Evolutionary conservation across 2,329 filamentous ascomycete species (phyloP).

Genomic region (Penicillium verrucosum): DNA sequence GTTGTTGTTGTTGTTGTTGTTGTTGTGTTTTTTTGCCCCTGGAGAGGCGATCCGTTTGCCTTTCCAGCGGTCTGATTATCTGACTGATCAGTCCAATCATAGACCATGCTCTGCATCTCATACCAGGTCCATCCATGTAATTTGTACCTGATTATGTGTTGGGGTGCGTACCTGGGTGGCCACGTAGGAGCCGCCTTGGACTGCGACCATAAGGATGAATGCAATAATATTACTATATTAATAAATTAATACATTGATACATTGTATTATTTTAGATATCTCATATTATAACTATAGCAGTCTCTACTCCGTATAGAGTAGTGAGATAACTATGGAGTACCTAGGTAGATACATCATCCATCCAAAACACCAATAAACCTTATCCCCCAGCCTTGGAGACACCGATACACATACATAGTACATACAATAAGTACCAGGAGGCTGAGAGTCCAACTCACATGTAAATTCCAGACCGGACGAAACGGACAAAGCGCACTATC

Average conservation of each 20-base stretch:
- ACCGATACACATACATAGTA: not conserved
- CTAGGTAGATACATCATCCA: not conserved
- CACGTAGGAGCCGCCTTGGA: constrained; percentile 11
- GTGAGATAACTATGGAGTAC: not conserved
- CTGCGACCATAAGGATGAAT: not conserved
- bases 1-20: not conserved
- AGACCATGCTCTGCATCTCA: constrained; percentile 4
- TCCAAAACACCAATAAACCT: not conserved
- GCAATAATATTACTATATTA: not conserved
- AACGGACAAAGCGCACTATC: constrained; percentile 5
- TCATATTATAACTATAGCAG: not conserved
- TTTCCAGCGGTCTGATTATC: constrained; percentile 21
- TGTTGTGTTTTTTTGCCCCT: not conserved
- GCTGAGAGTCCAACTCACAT: constrained; percentile 5
- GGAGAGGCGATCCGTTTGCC: constrained; percentile 14
- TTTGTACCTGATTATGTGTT: constrained; percentile 10
- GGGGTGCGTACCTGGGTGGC: constrained; percentile 14
- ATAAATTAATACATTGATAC: not conserved
- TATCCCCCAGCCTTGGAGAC: not conserved
- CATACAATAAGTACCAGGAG: not conserved
- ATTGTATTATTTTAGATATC: not conserved
- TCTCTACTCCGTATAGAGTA: too few relatives aligned
- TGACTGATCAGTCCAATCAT: constrained; percentile 11
- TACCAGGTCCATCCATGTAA: constrained; percentile 19
- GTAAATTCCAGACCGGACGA: not conserved